A percentile compares a stretch with the other conserved stretches of the same genome.
phyloP scores from a whole-genome alignment of 169 alveolate species.

The Cryptosporidium bovis region DNA sequence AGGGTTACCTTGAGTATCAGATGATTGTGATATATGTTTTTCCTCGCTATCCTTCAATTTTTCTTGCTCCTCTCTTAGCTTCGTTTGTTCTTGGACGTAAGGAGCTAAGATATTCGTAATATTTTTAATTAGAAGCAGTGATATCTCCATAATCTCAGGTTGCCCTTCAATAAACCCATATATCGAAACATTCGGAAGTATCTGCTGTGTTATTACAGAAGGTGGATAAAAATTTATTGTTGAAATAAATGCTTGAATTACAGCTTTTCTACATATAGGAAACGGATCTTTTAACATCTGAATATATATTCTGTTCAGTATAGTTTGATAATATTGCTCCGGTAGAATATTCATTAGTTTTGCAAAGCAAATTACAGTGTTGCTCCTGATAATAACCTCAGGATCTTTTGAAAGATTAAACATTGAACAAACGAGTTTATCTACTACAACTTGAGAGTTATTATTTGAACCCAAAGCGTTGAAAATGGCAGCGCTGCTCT shows the following conservation, averaged over 20 bases:
- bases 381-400: constrained; percentile 52
- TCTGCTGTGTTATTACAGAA: constrained; percentile 42
- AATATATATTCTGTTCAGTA: constrained; percentile 36
- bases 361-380: constrained; percentile 69
- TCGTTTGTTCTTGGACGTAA: constrained; percentile 17
- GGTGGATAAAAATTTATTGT: constrained; percentile 36
- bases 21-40: background rate
- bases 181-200: constrained; percentile 44
- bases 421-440: constrained; percentile 57
- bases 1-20: background rate
- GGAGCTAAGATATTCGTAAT: constrained; percentile 9
- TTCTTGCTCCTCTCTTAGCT: constrained; percentile 14
- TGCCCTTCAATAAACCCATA: constrained; percentile 56
- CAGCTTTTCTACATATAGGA: constrained; percentile 73
- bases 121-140: constrained; percentile 22
- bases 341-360: constrained; percentile 43
- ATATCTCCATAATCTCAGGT: constrained; percentile 67
- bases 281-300: constrained; percentile 34
- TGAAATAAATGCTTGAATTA: constrained; percentile 49
- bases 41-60: background rate
- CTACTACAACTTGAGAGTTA: constrained; percentile 41
- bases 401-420: constrained; percentile 58
- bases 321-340: constrained; percentile 48
- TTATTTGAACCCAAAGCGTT: constrained; percentile 49
- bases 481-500: constrained; percentile 62